Percentiles rank a stretch among this genome's conserved stretches.
phyloP scores from a whole-genome alignment of 768 basidiomycete genomes.

The Mycena olivaceomarginata region DNA sequence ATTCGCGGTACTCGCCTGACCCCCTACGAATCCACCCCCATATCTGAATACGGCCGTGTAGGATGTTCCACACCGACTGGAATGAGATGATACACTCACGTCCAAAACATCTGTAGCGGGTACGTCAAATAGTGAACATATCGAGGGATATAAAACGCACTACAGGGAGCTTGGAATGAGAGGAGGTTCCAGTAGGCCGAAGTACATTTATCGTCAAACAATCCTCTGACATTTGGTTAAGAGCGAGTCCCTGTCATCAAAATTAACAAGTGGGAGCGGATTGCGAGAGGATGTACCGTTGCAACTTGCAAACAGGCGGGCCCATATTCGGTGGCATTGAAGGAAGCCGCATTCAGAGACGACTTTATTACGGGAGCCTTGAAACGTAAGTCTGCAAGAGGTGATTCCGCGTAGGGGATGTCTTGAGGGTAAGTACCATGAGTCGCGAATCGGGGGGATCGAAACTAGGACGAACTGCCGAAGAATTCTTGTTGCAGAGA shows the following conservation, averaged over 20 bases:
- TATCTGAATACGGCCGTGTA: background rate
- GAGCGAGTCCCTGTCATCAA: conserved; percentile 14
- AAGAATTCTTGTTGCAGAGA: background rate
- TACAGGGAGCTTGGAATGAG: background rate
- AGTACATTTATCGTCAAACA: conserved; percentile 16
- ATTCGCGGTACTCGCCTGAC: background rate
- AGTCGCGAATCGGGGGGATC: background rate
- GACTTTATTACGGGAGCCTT: background rate
- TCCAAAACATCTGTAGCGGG: conserved; percentile 14
- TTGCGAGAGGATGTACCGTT: background rate
- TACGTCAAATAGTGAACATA: background rate
- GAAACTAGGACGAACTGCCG: background rate
- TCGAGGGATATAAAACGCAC: background rate
- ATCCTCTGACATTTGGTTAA: conserved; percentile 17
- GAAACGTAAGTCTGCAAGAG: conserved; percentile 5
- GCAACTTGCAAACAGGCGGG: background rate
- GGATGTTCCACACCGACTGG: background rate
- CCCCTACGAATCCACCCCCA: background rate
- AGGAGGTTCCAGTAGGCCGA: background rate
- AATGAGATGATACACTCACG: background rate
- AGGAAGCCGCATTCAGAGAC: background rate
- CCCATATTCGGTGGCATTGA: conserved; percentile 5
- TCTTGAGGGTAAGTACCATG: background rate
- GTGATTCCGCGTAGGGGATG: background rate
- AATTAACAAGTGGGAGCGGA: background rate